Conservation (phyloP, 139 green algal genomes). For the Chlamydomonas urium region DNA sequence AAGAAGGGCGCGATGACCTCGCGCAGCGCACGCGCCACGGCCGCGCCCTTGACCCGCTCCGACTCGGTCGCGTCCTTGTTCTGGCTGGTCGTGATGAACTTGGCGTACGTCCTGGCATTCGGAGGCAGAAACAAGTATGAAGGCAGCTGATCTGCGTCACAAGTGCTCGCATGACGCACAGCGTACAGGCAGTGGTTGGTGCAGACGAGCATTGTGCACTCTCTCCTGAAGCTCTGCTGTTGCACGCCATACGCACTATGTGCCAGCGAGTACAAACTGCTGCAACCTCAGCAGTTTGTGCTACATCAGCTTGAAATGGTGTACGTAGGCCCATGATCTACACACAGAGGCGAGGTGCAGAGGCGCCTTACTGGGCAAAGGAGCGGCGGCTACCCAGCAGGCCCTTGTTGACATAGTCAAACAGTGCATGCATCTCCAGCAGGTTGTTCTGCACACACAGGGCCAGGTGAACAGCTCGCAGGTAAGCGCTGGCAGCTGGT, state of each 20-base stretch:
- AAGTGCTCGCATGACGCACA: too few relatives aligned
- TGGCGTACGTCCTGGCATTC: constrained; percentile 36
- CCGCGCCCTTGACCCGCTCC: constrained; percentile 53
- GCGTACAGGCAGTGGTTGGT: too few relatives aligned
- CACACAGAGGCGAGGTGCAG: not conserved
- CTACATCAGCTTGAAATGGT: too few relatives aligned
- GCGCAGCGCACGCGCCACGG: constrained; percentile 56
- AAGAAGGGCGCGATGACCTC: constrained; percentile 71
- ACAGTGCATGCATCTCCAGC: constrained; percentile 83
- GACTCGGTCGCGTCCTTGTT: constrained; percentile 34
- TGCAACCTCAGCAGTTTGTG: too few relatives aligned
- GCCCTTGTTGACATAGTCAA: constrained; percentile 72
- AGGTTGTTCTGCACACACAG: constrained; percentile 82
- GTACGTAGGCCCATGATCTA: too few relatives aligned
- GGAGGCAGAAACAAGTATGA: too few relatives aligned
- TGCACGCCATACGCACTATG: too few relatives aligned
- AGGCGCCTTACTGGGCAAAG: constrained; percentile 49
- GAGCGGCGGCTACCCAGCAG: constrained; percentile 54
- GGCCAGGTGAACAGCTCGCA: too few relatives aligned
- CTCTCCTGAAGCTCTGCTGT: too few relatives aligned
- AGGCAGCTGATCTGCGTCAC: too few relatives aligned
- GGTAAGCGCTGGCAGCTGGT: not conserved
- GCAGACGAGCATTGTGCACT: too few relatives aligned
- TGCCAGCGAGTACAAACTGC: too few relatives aligned
- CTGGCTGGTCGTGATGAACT: constrained; percentile 44